A percentile compares a stretch with the other conserved stretches of the same genome.
Evolutionary conservation across 208 protist species (phyloP).

Genomic region (Crithidia bombi): DNA sequence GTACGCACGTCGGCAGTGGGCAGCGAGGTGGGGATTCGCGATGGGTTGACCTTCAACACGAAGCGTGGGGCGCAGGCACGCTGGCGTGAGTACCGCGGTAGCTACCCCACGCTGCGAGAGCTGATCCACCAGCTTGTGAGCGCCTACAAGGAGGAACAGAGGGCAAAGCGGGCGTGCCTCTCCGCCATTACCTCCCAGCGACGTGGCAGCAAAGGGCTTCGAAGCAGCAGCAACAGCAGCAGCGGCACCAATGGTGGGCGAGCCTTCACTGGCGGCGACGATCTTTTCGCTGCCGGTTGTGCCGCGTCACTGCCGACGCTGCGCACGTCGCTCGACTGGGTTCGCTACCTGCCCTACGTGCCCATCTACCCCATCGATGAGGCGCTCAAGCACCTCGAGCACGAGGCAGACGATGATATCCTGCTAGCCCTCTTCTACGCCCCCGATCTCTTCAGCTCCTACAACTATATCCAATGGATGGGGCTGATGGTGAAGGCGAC

Average conservation of each 20-base stretch:
- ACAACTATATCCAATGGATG: constrained; percentile 62
- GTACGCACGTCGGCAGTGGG: neutral
- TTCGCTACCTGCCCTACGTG: constrained; percentile 30
- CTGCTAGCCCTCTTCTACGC: constrained; percentile 60
- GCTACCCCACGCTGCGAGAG: constrained; percentile 35
- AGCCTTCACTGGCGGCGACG: neutral
- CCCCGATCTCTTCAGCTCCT: constrained; percentile 54
- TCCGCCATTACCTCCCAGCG: neutral
- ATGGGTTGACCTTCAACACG: constrained; percentile 2
- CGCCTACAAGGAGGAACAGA: constrained; percentile 32
- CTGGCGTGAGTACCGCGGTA: constrained; percentile 22
- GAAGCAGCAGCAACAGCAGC: neutral
- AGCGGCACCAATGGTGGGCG: neutral
- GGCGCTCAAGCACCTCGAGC: constrained; percentile 28
- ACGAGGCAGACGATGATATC: constrained; percentile 38
- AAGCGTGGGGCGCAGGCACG: constrained; percentile 18
- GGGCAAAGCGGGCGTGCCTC: constrained; percentile 19
- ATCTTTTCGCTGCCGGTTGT: neutral
- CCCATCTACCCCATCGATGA: constrained; percentile 33
- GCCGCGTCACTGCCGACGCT: neutral
- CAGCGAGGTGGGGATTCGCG: neutral
- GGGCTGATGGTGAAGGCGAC: constrained; percentile 33
- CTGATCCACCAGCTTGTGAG: constrained; percentile 19
- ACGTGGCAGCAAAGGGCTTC: neutral
- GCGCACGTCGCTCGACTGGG: constrained; percentile 34